Conservation (phyloP, 179 eudicot species). For the Spergularia azorica region DNA sequence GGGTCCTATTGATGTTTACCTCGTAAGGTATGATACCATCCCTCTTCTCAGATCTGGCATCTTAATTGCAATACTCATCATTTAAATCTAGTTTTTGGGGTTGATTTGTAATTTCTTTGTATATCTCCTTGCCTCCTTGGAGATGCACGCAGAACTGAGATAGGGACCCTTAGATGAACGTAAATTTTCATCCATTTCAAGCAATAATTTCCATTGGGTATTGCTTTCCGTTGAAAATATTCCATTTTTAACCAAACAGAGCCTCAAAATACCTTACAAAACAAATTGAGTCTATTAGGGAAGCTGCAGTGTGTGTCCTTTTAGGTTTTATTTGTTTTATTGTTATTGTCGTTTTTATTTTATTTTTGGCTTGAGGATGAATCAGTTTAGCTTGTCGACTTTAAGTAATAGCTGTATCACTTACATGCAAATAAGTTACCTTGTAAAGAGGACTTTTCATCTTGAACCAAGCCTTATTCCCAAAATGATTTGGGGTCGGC, state of each 20-base stretch:
- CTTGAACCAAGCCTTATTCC: no score
- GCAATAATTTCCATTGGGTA: no score
- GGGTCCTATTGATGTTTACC: constrained; percentile 94
- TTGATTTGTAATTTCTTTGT: neutral
- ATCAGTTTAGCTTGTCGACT: neutral
- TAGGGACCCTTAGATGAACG: neutral
- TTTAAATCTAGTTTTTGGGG: neutral
- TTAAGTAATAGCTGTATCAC: neutral
- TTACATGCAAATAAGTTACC: neutral
- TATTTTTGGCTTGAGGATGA: neutral
- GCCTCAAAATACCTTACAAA: no score
- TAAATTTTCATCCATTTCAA: neutral
- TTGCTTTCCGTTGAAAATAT: no score
- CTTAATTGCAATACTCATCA: neutral
- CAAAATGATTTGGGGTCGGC: no score
- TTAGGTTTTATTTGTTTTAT: no score
- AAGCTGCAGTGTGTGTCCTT: no score
- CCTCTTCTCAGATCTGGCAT: neutral
- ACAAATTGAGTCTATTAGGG: no score
- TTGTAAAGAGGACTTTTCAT: neutral
- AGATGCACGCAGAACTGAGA: no score
- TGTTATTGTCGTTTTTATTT: no score
- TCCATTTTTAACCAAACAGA: no score
- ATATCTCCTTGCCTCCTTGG: no score
- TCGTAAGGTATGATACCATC: constrained; percentile 65